Percentiles rank a stretch among this genome's conserved stretches.
These are phyloP conservation scores for Stylosanthes scabra DNA, from an alignment of 331 rosid species.

Conservation along the genomic window DNA sequence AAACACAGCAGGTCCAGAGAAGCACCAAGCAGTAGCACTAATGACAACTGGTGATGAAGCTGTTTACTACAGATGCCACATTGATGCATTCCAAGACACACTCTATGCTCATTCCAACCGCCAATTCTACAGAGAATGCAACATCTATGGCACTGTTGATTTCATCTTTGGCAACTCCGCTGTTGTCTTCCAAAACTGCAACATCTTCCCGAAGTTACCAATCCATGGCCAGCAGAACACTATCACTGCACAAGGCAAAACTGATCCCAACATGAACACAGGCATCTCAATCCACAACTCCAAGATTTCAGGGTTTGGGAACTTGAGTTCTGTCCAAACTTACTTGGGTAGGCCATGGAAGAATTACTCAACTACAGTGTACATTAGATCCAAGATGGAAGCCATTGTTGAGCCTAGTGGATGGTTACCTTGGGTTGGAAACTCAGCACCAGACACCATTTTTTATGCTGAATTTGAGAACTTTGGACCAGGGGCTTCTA, in stretches of 20 bases:
- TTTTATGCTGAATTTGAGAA: constrained; percentile 73
- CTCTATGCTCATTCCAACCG: constrained; percentile 67
- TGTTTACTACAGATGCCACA: constrained; percentile 62
- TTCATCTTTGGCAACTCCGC: constrained; percentile 90
- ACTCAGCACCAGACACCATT: constrained; percentile 72
- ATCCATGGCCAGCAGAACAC: constrained; percentile 70
- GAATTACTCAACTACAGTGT: constrained; percentile 81
- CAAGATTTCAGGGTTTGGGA: constrained; percentile 56
- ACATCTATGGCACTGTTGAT: constrained; percentile 76
- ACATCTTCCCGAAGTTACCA: constrained; percentile 59
- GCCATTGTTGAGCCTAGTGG: constrained; percentile 58
- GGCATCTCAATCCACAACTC: constrained; percentile 69
- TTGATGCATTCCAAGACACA: constrained; percentile 77
- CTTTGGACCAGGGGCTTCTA: constrained; percentile 65
- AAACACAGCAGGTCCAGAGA: constrained; percentile 73
- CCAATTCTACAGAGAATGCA: constrained; percentile 76
- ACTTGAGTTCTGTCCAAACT: constrained; percentile 59
- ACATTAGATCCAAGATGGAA: constrained; percentile 50
- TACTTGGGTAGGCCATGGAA: constrained; percentile 92
- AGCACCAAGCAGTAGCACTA: constrained; percentile 90
- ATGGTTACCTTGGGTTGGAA: constrained; percentile 81
- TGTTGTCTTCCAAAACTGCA: constrained; percentile 65
- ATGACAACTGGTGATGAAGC: constrained; percentile 70
- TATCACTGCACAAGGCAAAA: constrained; percentile 80
- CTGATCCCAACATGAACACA: constrained; percentile 77